phyloP scores from a whole-genome alignment of 2,329 filamentous ascomycete genomes.

The Epichloe scottii region DNA sequence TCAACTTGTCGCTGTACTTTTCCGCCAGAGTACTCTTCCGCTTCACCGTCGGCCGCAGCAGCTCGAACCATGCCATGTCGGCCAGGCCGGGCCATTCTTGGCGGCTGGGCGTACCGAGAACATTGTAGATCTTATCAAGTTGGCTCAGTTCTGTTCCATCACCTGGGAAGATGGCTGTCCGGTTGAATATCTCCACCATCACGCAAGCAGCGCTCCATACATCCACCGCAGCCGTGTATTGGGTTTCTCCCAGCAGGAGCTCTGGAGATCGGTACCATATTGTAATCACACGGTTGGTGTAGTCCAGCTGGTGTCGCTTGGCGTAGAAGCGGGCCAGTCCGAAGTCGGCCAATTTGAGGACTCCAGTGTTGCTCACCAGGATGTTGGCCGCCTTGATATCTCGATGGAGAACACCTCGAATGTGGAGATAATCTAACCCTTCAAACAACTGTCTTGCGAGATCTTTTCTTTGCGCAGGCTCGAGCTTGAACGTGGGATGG shows the following conservation, averaged over 20 bases:
- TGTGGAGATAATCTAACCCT: slow-evolving; percentile 85
- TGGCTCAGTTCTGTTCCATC: slow-evolving; percentile 94
- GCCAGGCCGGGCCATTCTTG: slow-evolving; percentile 77
- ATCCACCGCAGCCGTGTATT: slow-evolving; percentile 81
- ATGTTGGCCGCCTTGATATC: slow-evolving; percentile 99
- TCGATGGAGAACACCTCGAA: slow-evolving; percentile 83
- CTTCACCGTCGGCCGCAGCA: slow-evolving; percentile 67
- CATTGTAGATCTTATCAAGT: slow-evolving; percentile 88
- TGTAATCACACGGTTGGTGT: slow-evolving; percentile 96
- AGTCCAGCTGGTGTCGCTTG: slow-evolving; percentile 82
- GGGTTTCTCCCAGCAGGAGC: slow-evolving; percentile 78
- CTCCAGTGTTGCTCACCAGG: slow-evolving; percentile 76
- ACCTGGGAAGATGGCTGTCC: slow-evolving; percentile 86
- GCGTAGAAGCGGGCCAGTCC: slow-evolving; percentile 92
- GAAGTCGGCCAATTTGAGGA: slow-evolving; percentile 90
- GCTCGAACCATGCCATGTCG: slow-evolving; percentile 96
- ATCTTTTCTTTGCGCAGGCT: slow-evolving; percentile 80
- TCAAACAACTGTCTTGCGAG: slow-evolving; percentile 87
- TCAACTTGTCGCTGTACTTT: slow-evolving; percentile 66
- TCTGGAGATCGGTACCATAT: slow-evolving; percentile 96
- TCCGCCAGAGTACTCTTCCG: slow-evolving; percentile 67
- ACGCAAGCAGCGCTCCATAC: slow-evolving; percentile 98
- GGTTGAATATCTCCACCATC: slow-evolving; percentile 90
- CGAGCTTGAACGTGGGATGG: slow-evolving; percentile 80
- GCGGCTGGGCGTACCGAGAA: slow-evolving; percentile 77